Percentiles rank a stretch among this genome's conserved stretches.
Evolutionary conservation across 2,329 filamentous ascomycete species (phyloP).

Genomic region (Fusarium clavum): DNA sequence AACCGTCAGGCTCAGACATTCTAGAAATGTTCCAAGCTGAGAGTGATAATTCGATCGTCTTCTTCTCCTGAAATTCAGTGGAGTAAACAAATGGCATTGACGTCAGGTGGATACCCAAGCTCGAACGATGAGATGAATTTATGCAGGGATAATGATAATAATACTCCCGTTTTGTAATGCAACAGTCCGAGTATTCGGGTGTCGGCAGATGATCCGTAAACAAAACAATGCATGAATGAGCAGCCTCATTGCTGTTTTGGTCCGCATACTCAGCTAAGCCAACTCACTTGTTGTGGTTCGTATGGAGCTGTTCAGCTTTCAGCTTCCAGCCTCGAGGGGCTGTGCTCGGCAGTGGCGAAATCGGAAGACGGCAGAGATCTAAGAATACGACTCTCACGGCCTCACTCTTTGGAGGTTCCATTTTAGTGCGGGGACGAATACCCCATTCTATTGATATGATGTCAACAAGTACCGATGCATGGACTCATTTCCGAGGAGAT

Average conservation of each 20-base stretch:
- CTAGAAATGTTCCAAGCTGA: neutral
- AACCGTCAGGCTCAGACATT: neutral
- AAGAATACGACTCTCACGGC: neutral
- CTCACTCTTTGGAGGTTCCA: neutral
- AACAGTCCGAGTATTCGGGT: neutral
- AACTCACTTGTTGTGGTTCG: too few species aligned
- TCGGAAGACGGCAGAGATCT: neutral
- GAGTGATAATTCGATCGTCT: neutral
- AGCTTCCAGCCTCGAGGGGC: neutral
- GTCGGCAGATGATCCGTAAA: neutral
- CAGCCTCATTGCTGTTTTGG: neutral
- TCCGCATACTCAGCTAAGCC: neutral
- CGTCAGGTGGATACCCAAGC: conserved; percentile 14
- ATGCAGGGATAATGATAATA: conserved; percentile 1
- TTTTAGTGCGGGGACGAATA: neutral
- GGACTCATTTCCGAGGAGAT: conserved; percentile 27
- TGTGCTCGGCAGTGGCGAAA: neutral
- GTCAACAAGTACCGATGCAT: conserved; percentile 30
- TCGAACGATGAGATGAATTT: neutral
- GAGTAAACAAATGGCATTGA: neutral
- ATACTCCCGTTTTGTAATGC: neutral
- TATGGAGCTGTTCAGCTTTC: neutral
- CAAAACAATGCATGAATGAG: neutral
- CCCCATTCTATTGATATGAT: conserved; percentile 23
- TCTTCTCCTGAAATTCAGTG: conserved; percentile 4